A percentile compares a stretch with the other conserved stretches of the same genome.
These are phyloP conservation scores for Phylloporus sp. DNA, from an alignment of 768 basidiomycete species.

Conservation along the genomic window DNA sequence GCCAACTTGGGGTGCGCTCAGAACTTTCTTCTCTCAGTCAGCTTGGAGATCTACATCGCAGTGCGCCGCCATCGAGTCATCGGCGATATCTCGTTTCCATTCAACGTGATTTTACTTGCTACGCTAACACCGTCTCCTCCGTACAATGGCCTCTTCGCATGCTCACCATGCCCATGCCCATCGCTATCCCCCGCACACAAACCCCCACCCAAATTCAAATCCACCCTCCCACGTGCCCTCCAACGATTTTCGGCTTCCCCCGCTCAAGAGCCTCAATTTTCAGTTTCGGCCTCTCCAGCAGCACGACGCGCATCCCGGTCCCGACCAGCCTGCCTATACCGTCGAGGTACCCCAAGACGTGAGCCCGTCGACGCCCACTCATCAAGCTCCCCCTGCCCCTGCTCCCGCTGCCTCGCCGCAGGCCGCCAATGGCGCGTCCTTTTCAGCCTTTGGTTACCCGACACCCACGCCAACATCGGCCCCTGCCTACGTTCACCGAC, in stretches of 20 bases:
- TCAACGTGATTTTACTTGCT: slow-evolving; percentile 11
- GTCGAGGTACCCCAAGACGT: slow-evolving; percentile 25
- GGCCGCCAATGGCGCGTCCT: slow-evolving; percentile 12
- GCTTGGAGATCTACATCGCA: slow-evolving; percentile 19
- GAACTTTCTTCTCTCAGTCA: background rate
- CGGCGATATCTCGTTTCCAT: slow-evolving; percentile 16
- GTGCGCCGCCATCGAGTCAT: slow-evolving; percentile 16
- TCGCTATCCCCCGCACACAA: slow-evolving; percentile 13
- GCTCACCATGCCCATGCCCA: slow-evolving; percentile 33
- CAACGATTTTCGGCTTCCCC: slow-evolving; percentile 57
- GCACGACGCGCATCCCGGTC: slow-evolving; percentile 7
- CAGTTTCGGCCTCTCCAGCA: slow-evolving; percentile 36
- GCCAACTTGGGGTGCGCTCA: background rate
- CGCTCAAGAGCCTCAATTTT: slow-evolving; percentile 73
- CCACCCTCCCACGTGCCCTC: slow-evolving; percentile 35
- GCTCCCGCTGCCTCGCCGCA: background rate
- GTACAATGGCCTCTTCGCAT: slow-evolving; percentile 46
- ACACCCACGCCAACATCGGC: slow-evolving; percentile 23
- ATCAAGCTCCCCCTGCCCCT: too few relatives aligned
- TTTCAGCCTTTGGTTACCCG: slow-evolving; percentile 19
- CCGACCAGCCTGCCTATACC: slow-evolving; percentile 11
- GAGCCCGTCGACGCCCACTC: background rate
- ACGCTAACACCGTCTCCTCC: slow-evolving; percentile 1
- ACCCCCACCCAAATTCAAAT: slow-evolving; percentile 25
- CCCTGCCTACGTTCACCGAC: slow-evolving; percentile 19